phyloP scores from a whole-genome alignment of 176 grass and related monocot genomes.

The Oryza rufipogon region DNA sequence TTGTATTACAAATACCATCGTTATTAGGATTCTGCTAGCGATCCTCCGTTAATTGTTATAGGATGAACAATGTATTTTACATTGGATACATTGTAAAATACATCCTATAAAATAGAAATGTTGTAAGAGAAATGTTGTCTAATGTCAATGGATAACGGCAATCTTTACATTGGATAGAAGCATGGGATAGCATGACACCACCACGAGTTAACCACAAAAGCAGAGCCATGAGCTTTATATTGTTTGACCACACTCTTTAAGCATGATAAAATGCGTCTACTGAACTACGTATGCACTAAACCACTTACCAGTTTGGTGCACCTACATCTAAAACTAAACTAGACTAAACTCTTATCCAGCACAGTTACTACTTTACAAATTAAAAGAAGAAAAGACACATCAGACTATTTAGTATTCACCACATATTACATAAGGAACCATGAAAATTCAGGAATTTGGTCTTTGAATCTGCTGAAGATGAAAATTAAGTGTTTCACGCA shows the following conservation, averaged over 20 bases:
- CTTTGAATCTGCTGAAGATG: too few relatives aligned
- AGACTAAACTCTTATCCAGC: not conserved
- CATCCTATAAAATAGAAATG: too few relatives aligned
- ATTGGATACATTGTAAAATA: too few relatives aligned
- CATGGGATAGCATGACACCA: not conserved
- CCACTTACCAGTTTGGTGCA: not conserved
- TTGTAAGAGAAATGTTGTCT: not conserved
- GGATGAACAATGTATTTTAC: too few relatives aligned
- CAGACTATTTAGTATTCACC: not conserved
- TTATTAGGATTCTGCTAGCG: too few relatives aligned
- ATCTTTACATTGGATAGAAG: constrained; percentile 26
- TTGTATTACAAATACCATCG: too few relatives aligned
- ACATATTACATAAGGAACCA: not conserved
- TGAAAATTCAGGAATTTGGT: not conserved
- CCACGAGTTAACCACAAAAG: not conserved
- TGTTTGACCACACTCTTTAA: constrained; percentile 27
- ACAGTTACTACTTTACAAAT: not conserved
- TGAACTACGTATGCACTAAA: not conserved
- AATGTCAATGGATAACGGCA: not conserved
- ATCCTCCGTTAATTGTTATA: too few relatives aligned
- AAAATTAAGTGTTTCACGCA: too few relatives aligned
- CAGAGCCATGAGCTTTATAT: not conserved
- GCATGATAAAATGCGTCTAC: not conserved
- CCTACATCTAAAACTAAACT: not conserved
- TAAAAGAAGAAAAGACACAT: not conserved